A percentile compares a stretch with the other conserved stretches of the same genome.
phyloP scores from a whole-genome alignment of 106 monocot species.

The Dioscorea dumetorum region DNA sequence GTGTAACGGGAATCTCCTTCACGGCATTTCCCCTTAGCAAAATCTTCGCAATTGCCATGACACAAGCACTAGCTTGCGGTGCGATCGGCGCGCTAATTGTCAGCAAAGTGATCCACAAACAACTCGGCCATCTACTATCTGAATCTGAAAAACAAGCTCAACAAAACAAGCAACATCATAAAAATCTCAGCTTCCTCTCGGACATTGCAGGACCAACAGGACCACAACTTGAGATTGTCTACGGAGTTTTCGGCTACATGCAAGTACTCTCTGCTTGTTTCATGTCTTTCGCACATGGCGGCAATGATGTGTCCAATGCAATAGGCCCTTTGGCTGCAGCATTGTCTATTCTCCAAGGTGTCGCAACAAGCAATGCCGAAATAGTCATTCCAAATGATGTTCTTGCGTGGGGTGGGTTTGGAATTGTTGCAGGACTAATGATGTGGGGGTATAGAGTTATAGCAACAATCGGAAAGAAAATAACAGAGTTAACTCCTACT shows the following conservation, averaged over 20 bases:
- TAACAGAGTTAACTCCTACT: constrained; percentile 93
- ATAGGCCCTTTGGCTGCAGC: constrained; percentile 94
- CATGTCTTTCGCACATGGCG: constrained; percentile 99
- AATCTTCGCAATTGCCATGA: constrained; percentile 32
- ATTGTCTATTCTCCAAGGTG: constrained; percentile 72
- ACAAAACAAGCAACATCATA: constrained; percentile 12
- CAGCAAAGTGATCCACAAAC: constrained; percentile 57
- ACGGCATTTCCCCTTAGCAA: constrained; percentile 82
- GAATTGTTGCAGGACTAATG: constrained; percentile 93
- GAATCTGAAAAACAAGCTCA: constrained; percentile 41
- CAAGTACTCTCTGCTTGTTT: constrained; percentile 97
- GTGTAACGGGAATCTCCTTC: constrained; percentile 77
- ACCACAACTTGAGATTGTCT: constrained; percentile 89
- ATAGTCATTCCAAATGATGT: constrained; percentile 89
- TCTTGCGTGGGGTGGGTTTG: constrained; percentile 97
- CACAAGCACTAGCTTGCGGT: constrained; percentile 68
- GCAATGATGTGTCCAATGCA: constrained; percentile 96
- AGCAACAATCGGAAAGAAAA: constrained; percentile 94
- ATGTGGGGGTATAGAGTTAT: constrained; percentile 98
- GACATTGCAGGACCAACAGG: constrained; percentile 83
- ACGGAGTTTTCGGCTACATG: constrained; percentile 97
- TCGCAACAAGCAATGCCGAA: constrained; percentile 33
- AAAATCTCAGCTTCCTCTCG: constrained; percentile 55
- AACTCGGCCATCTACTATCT: constrained; percentile 77
- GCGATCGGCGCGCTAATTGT: constrained; percentile 58